Base-by-base conservation (phyloP, 2,329 filamentous ascomycete genomes). In the Cytospora paraplurivora region DNA sequence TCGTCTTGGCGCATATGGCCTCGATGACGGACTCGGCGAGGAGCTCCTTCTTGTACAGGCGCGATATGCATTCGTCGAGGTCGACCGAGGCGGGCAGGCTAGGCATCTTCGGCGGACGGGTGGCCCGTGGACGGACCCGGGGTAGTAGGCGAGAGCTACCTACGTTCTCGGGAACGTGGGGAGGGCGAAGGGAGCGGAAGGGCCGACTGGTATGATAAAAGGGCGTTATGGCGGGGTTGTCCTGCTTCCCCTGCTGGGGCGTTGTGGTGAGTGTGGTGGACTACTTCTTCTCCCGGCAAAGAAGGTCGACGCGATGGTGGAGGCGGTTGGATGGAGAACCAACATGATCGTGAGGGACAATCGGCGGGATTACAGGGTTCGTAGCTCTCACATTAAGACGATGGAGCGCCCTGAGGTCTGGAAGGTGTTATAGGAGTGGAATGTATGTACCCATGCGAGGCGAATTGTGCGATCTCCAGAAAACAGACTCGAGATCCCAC, bases 1-100 rank as follows among this genome's bases (percentile, higher is more conserved):
- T 99, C 27, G 96, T 95, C 78, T 99, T 99, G 77, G 95, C 93
- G 81, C 95, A 99, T 87, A 99, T 94, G 72, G 95, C 95, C 81
- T 99, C 95, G 77, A 99, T 94, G 69, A 99, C 93, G 50, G 94
- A 97, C 79, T 99, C 95, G 72, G 95, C 78, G 64, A 99, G 87
- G 65, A 99, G 86, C 77, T 98, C 95, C 76, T 97, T 97, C 75
- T 95, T 94, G 80, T 98, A 98, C 60, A 99, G 86, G 70, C 94
- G 90, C 75, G 92, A 88, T 79, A 99, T 98, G 80, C 95, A 99
- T 85, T 98, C 93, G 81, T 99, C 95, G 72, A 99, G 87, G 78
- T 99, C 94, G 79, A 99, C 93, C 78, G 92, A 97, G 71, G 91
- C 93, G 96, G 68, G 74, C 66, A 76, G 70, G 59, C 72, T 71